These are phyloP conservation scores for Prunus kanzakura DNA, from an alignment of 306 rosid genomes.

Conservation along the genomic window DNA sequence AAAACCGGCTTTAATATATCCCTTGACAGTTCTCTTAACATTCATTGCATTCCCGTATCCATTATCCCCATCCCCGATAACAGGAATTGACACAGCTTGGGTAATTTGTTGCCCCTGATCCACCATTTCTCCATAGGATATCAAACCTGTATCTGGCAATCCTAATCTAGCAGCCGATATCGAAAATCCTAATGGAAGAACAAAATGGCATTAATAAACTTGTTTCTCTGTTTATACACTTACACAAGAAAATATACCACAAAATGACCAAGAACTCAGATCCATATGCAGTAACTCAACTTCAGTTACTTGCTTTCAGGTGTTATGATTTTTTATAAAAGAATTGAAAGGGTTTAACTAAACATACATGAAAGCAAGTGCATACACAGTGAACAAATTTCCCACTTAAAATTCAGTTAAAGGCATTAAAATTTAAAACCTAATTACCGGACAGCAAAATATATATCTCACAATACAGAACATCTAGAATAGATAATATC, in stretches of 20 bases:
- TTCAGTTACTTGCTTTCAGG: background rate
- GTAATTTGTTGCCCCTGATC: conserved; percentile 73
- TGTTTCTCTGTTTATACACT: background rate
- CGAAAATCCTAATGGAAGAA: conserved; percentile 56
- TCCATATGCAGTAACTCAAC: background rate
- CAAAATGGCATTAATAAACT: conserved; percentile 6
- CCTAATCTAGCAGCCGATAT: conserved; percentile 73
- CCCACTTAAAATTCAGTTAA: too few relatives aligned
- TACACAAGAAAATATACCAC: background rate
- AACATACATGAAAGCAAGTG: background rate
- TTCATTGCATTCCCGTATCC: conserved; percentile 91
- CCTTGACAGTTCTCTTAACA: conserved; percentile 84
- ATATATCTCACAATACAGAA: background rate
- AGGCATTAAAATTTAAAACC: background rate
- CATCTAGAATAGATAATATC: background rate
- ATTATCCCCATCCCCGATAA: conserved; percentile 84
- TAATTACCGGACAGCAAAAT: background rate
- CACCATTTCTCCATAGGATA: conserved; percentile 85
- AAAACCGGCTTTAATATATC: conserved; percentile 74
- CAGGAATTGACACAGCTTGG: conserved; percentile 72
- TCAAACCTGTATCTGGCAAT: conserved; percentile 77
- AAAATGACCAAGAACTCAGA: background rate
- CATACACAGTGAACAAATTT: background rate
- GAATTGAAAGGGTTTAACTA: too few relatives aligned
- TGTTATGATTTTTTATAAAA: background rate